A percentile compares a stretch with the other conserved stretches of the same genome.
phyloP scores from a whole-genome alignment of 2,329 filamentous ascomycete genomes.

The Penicillium griseofulvum region DNA sequence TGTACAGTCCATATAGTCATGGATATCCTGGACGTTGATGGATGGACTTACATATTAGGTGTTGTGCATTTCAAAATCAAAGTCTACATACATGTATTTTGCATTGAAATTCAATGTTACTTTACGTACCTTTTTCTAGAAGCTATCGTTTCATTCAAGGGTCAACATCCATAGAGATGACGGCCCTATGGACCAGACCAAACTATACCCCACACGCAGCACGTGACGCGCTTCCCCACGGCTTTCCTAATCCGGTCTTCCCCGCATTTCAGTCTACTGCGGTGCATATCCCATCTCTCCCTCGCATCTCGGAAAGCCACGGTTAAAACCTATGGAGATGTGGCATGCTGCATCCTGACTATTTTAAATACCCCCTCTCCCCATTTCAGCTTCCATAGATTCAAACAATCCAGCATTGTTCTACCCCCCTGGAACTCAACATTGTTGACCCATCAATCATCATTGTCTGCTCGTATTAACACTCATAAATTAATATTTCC shows the following conservation, averaged over 20 bases:
- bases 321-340: constrained; percentile 5
- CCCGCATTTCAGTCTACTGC: constrained; percentile 6
- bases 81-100: too few species aligned
- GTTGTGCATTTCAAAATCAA: too few species aligned
- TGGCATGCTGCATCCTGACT: neutral
- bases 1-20: constrained; percentile 5
- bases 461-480: neutral
- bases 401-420: neutral
- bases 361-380: constrained; percentile 3
- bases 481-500: neutral
- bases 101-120: too few species aligned
- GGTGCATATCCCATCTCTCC: neutral
- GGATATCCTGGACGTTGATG: neutral
- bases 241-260: constrained; percentile 4
- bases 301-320: constrained; percentile 15
- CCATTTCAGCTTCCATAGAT: neutral
- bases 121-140: too few species aligned
- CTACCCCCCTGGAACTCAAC: neutral
- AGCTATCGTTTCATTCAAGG: too few species aligned
- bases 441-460: neutral
- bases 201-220: neutral
- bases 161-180: neutral
- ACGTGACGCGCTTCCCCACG: constrained; percentile 17
- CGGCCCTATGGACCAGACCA: too few species aligned
- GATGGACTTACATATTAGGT: constrained; percentile 1